These are phyloP conservation scores for Glycine tomentella DNA, from an alignment of 306 rosid species.

Conservation along the genomic window DNA sequence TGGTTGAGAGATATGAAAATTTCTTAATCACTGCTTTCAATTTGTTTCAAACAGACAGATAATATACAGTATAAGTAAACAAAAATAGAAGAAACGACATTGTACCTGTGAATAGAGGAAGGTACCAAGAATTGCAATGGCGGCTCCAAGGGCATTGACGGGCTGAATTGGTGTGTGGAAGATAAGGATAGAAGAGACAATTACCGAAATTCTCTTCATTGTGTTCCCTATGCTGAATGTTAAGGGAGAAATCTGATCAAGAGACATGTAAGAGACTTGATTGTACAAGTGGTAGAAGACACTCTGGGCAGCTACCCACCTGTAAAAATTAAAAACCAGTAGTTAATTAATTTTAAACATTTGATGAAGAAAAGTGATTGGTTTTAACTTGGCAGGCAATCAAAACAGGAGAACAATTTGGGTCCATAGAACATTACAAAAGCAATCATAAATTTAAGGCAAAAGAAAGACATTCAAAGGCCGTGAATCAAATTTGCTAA, in stretches of 20 bases:
- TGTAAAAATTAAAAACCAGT: conserved; percentile 46
- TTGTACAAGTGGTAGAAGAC: conserved; percentile 88
- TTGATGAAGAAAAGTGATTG: background rate
- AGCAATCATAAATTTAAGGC: background rate
- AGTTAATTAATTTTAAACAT: conserved; percentile 12
- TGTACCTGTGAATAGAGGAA: conserved; percentile 85
- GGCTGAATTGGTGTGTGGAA: conserved; percentile 81
- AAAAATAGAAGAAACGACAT: conserved; percentile 17
- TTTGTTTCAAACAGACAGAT: conserved; percentile 40
- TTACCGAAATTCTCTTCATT: conserved; percentile 83
- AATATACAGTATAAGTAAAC: background rate
- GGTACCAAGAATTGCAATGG: conserved; percentile 85
- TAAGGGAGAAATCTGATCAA: conserved; percentile 85
- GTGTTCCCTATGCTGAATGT: conserved; percentile 92
- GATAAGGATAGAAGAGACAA: conserved; percentile 80
- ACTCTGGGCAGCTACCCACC: conserved; percentile 93
- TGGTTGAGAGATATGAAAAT: background rate
- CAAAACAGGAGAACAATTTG: background rate
- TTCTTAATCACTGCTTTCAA: background rate
- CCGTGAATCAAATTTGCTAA: background rate
- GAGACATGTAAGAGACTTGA: conserved; percentile 91
- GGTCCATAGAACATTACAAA: background rate
- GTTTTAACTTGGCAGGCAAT: no score
- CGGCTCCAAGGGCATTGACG: conserved; percentile 77
- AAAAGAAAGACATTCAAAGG: background rate